phyloP scores from a whole-genome alignment of 2,329 filamentous ascomycete genomes.

The Penicillium paneum region DNA sequence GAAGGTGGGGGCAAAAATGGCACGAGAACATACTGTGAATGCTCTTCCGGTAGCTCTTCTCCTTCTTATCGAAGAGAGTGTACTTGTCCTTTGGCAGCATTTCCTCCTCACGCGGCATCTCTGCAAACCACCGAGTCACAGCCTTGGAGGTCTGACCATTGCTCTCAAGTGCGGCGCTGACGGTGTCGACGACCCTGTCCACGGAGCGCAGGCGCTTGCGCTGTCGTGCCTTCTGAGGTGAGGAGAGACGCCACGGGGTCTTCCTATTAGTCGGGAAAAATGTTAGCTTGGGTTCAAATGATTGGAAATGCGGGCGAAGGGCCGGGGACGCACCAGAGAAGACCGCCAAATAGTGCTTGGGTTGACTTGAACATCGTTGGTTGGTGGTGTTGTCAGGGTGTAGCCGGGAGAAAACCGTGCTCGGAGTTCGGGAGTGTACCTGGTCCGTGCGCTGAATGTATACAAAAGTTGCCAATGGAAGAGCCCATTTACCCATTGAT shows the following conservation, averaged over 20 bases:
- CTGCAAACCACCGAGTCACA: constrained; percentile 84
- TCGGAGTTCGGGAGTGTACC: constrained; percentile 21
- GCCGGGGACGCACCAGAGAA: constrained; percentile 65
- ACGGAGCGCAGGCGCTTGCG: constrained; percentile 78
- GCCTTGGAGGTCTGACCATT: constrained; percentile 68
- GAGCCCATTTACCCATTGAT: background rate
- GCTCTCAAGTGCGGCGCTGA: constrained; percentile 74
- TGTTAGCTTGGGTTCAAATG: constrained; percentile 14
- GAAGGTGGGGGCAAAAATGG: background rate
- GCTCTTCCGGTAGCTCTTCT: constrained; percentile 91
- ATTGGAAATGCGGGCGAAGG: background rate
- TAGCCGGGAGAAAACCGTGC: constrained; percentile 23
- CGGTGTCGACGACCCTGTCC: constrained; percentile 78
- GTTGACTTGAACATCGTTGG: constrained; percentile 75
- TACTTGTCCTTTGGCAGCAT: constrained; percentile 98
- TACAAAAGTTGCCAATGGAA: background rate
- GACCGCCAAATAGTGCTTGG: constrained; percentile 70
- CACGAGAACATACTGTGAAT: constrained; percentile 78
- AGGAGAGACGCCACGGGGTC: constrained; percentile 91
- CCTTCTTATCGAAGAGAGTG: constrained; percentile 94
- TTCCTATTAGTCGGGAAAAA: constrained; percentile 60
- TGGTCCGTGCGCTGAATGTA: constrained; percentile 20
- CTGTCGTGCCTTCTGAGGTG: constrained; percentile 85
- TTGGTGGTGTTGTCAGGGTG: constrained; percentile 27
- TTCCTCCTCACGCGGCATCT: constrained; percentile 94